Conservation (phyloP, 2,329 filamentous ascomycete genomes). For the Ascochyta lentis region DNA sequence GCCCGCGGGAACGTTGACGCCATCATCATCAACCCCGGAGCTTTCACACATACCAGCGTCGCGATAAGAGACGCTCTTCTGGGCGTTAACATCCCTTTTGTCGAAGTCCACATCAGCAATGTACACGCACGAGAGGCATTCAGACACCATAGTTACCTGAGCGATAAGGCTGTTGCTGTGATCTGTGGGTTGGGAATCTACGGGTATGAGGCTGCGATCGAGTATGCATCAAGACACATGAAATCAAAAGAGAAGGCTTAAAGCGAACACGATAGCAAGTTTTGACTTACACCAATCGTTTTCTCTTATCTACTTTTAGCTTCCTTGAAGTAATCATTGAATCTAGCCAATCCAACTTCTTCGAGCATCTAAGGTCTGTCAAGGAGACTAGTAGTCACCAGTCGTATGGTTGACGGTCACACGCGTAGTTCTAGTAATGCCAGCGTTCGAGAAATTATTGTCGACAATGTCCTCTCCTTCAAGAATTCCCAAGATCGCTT, state of each 20-base stretch:
- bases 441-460: not conserved
- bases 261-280: not conserved
- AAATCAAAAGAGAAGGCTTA: slow-evolving; percentile 29
- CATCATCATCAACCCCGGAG: slow-evolving; percentile 78
- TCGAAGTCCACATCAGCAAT: slow-evolving; percentile 80
- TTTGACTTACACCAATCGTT: too few species aligned
- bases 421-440: not conserved
- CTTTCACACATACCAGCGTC: slow-evolving; percentile 77
- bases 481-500: not conserved
- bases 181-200: slow-evolving; percentile 68
- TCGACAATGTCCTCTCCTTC: not conserved
- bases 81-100: slow-evolving; percentile 73
- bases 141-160: slow-evolving; percentile 73
- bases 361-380: too few species aligned
- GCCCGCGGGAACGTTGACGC: slow-evolving; percentile 67
- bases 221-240: slow-evolving; percentile 49
- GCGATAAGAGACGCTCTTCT: slow-evolving; percentile 76
- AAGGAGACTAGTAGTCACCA: not conserved
- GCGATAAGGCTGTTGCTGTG: slow-evolving; percentile 76
- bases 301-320: too few species aligned
- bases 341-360: too few species aligned
- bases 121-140: slow-evolving; percentile 74
- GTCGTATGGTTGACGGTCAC: not conserved
- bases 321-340: too few species aligned
- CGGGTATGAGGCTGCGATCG: slow-evolving; percentile 56